These are phyloP conservation scores for Blastomyces gilchristii DNA, from an alignment of 2,329 filamentous ascomycete genomes.

Conservation along the genomic window DNA sequence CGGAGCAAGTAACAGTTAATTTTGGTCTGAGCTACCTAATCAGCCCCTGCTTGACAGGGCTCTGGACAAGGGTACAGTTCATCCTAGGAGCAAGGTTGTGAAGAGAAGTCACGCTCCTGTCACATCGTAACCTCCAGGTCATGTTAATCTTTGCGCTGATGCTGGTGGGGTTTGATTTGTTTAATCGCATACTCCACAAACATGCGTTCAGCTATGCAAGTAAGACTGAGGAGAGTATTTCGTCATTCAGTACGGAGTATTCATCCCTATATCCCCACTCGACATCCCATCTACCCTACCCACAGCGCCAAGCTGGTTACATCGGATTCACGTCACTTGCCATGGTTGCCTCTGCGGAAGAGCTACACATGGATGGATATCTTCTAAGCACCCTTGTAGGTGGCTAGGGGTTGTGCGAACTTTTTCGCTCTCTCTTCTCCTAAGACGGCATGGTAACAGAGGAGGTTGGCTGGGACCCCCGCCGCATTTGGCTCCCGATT, in stretches of 20 bases:
- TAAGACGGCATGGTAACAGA: neutral
- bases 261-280: neutral
- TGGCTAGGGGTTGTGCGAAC: neutral
- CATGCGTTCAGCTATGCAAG: neutral
- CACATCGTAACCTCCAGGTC: neutral
- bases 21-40: neutral
- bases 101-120: neutral
- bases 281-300: neutral
- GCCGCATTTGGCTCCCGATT: too few species aligned
- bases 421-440: neutral
- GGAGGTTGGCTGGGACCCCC: too few species aligned
- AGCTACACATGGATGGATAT: neutral
- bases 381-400: neutral
- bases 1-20: neutral
- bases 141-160: neutral
- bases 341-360: neutral
- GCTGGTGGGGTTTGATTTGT: neutral
- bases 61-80: neutral
- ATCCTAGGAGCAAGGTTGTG: neutral
- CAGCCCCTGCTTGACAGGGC: neutral
- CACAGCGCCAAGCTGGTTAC: neutral
- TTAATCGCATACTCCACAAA: neutral
- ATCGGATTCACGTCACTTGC: neutral
- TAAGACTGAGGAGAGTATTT: neutral
- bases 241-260: neutral